Conservation (phyloP, 106 monocot genomes). For the Gastrodia elata region DNA sequence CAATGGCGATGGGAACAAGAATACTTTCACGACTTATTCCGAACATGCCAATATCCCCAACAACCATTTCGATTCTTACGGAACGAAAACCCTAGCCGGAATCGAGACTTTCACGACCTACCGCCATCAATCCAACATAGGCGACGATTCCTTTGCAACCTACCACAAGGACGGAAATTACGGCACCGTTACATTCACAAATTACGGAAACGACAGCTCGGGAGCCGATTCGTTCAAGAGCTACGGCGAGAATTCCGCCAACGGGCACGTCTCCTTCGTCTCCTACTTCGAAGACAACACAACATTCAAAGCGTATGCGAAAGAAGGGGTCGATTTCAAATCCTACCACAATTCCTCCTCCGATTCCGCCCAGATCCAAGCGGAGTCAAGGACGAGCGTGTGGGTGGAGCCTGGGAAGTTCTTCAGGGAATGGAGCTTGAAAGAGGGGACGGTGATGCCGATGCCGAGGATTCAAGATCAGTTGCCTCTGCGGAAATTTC, state of each 20-base stretch:
- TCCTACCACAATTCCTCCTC: slow-evolving; percentile 30
- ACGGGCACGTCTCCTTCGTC: background rate
- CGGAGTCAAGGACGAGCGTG: background rate
- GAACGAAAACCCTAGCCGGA: slow-evolving; percentile 30
- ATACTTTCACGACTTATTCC: slow-evolving; percentile 47
- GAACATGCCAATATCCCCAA: slow-evolving; percentile 62
- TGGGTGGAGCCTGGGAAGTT: slow-evolving; percentile 23
- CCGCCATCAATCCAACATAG: slow-evolving; percentile 72
- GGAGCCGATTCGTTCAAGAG: slow-evolving; percentile 35
- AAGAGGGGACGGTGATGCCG: background rate
- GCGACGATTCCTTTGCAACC: slow-evolving; percentile 70
- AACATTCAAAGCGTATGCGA: slow-evolving; percentile 56
- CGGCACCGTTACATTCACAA: slow-evolving; percentile 31
- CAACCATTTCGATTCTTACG: slow-evolving; percentile 68
- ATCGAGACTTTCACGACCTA: slow-evolving; percentile 46
- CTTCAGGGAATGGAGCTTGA: slow-evolving; percentile 18
- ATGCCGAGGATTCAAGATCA: slow-evolving; percentile 13
- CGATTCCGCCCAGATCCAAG: background rate
- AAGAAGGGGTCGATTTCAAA: slow-evolving; percentile 34
- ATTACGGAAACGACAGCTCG: slow-evolving; percentile 67
- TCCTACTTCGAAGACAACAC: slow-evolving; percentile 26
- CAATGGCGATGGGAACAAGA: slow-evolving; percentile 22
- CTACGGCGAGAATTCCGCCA: slow-evolving; percentile 31
- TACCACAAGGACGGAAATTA: slow-evolving; percentile 47
- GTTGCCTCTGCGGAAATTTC: slow-evolving; percentile 11